Evolutionary conservation across 371 early-diverging fungal genomes (phyloP).

Genomic region (Mucor indicus): DNA sequence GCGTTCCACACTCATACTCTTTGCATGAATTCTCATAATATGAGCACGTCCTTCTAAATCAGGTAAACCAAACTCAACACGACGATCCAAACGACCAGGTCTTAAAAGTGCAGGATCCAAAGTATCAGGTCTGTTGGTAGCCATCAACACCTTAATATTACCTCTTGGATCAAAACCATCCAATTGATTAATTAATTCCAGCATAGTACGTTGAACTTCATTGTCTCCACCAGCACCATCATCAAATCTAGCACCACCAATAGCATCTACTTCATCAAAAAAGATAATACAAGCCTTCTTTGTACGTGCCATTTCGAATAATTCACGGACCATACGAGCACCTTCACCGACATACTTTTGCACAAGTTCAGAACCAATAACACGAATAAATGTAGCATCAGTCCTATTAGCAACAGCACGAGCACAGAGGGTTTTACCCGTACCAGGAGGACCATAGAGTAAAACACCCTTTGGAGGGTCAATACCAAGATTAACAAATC

Average conservation of each 20-base stretch:
- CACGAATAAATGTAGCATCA: constrained; percentile 98
- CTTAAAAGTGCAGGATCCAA: constrained; percentile 97
- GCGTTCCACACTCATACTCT: constrained; percentile 99
- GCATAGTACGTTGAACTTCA: constrained; percentile 99
- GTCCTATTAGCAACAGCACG: constrained; percentile 99
- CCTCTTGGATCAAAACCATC: constrained; percentile 99
- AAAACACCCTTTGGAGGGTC: constrained; percentile 99
- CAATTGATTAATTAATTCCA: constrained; percentile 99
- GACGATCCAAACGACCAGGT: constrained; percentile 99
- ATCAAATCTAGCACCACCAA: constrained; percentile 94
- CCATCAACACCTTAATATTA: constrained; percentile 99
- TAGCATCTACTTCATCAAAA: constrained; percentile 99
- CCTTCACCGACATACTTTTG: constrained; percentile 99
- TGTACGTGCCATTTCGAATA: constrained; percentile 98
- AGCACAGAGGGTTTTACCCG: constrained; percentile 99
- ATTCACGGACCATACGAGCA: constrained; percentile 98
- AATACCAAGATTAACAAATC: constrained; percentile 99
- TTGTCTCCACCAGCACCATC: constrained; percentile 89
- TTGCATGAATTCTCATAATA: constrained; percentile 99
- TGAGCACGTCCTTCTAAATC: constrained; percentile 96
- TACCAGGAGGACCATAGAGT: constrained; percentile 99
- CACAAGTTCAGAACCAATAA: constrained; percentile 99
- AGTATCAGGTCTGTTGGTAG: constrained; percentile 99
- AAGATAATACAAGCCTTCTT: constrained; percentile 91
- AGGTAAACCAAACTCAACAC: constrained; percentile 99